phyloP scores from a whole-genome alignment of 306 rosid genomes.

The Morella rubra region DNA sequence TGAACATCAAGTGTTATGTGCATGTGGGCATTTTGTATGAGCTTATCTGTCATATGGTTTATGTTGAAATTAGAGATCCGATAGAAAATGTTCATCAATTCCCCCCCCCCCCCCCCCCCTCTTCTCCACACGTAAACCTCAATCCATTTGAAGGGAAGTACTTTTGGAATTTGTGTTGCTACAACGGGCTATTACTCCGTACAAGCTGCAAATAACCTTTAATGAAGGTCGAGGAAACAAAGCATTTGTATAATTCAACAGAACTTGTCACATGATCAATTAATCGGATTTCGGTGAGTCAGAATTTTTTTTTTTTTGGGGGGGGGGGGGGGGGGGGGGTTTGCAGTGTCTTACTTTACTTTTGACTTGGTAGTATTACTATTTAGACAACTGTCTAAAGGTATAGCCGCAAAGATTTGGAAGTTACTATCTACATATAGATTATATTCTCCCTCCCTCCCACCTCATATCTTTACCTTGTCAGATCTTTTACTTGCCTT shows the following conservation, averaged over 20 bases:
- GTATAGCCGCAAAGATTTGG: not conserved
- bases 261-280: not conserved
- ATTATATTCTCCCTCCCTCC: not conserved
- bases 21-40: too few species aligned
- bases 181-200: not conserved
- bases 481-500: constrained; percentile 1
- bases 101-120: too few species aligned
- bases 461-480: not conserved
- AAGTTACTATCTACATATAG: not conserved
- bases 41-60: not conserved
- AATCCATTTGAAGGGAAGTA: not conserved
- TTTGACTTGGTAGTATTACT: not conserved
- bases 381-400: not conserved
- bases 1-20: not conserved
- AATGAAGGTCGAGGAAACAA: not conserved
- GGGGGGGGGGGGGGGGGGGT: too few species aligned
- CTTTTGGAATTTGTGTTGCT: not conserved
- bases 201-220: too few species aligned
- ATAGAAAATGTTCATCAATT: not conserved
- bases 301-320: too few species aligned
- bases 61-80: not conserved
- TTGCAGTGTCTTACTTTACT: not conserved
- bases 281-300: too few species aligned
- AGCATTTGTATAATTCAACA: not conserved
- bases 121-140: not conserved